These are phyloP conservation scores for Cavenderia fasciculata DNA, from an alignment of 78 protist species.

Conservation along the genomic window DNA sequence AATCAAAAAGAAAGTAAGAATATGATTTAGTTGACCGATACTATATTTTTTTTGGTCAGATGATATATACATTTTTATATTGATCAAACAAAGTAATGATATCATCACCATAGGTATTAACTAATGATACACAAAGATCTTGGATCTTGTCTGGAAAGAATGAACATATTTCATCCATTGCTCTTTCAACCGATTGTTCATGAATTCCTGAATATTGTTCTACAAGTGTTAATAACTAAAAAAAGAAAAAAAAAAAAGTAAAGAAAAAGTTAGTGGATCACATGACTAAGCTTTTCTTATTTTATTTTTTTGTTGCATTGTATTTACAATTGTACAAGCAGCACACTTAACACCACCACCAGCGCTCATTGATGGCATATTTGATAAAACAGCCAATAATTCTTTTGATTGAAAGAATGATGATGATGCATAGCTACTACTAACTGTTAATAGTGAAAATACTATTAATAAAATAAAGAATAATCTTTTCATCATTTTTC, in stretches of 20 bases:
- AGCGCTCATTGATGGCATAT: no score
- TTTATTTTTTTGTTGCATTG: background rate
- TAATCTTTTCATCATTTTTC: no score
- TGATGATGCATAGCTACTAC: no score
- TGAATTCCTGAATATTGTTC: constrained; percentile 64
- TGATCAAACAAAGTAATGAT: constrained; percentile 21
- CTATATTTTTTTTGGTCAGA: background rate
- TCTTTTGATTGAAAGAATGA: no score
- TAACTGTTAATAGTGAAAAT: no score
- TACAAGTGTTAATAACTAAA: constrained; percentile 30
- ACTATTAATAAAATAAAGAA: no score
- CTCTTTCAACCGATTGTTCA: constrained; percentile 42
- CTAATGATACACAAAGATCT: background rate
- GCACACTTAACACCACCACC: constrained; percentile 53
- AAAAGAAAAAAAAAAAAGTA: no score
- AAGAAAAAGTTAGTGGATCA: background rate
- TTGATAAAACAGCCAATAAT: no score
- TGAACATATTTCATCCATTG: constrained; percentile 54
- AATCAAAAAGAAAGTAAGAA: background rate
- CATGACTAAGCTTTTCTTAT: background rate
- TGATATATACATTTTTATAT: constrained; percentile 14
- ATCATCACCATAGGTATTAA: constrained; percentile 26
- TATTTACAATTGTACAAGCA: constrained; percentile 49
- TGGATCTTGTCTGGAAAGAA: constrained; percentile 33
- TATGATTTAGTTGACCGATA: no score